A percentile compares a stretch with the other conserved stretches of the same genome.
These are phyloP conservation scores for Oehlia diaphana DNA, from an alignment of 192 early-diverging fungal genomes.

Conservation along the genomic window DNA sequence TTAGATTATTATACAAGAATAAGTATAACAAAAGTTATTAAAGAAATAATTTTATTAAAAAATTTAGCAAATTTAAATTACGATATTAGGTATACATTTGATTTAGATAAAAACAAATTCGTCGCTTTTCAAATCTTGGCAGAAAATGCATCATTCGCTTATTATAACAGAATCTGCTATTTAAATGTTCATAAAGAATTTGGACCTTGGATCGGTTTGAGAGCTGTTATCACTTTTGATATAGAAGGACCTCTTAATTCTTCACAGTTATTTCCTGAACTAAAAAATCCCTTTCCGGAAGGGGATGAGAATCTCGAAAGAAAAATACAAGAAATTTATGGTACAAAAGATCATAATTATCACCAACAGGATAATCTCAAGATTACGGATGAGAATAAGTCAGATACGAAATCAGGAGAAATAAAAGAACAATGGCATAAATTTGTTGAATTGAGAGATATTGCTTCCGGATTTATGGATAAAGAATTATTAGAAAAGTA, in stretches of 20 bases:
- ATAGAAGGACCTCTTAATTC: not conserved
- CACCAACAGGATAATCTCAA: not conserved
- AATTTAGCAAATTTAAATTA: not conserved
- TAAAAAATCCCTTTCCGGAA: conserved; percentile 10
- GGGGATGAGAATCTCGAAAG: not conserved
- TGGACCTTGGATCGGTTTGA: conserved; percentile 23
- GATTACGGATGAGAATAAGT: not conserved
- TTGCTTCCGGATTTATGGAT: conserved; percentile 4
- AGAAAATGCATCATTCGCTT: conserved; percentile 1
- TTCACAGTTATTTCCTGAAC: conserved; percentile 5
- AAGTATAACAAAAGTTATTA: not conserved
- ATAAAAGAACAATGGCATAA: not conserved
- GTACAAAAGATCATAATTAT: not conserved
- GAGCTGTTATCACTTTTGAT: conserved; percentile 21
- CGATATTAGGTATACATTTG: conserved; percentile 18
- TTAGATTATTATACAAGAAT: not conserved
- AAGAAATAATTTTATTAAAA: not conserved
- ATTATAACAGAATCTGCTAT: conserved; percentile 8
- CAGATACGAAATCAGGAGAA: not conserved
- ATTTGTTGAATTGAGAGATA: conserved; percentile 14
- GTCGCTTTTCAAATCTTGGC: conserved; percentile 6
- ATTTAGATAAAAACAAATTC: conserved; percentile 2
- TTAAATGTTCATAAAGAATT: conserved; percentile 5
- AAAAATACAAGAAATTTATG: not conserved
- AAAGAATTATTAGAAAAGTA: not conserved